Conservation (phyloP, 2,329 filamentous ascomycete genomes). For the Alternaria triticimaculans region DNA sequence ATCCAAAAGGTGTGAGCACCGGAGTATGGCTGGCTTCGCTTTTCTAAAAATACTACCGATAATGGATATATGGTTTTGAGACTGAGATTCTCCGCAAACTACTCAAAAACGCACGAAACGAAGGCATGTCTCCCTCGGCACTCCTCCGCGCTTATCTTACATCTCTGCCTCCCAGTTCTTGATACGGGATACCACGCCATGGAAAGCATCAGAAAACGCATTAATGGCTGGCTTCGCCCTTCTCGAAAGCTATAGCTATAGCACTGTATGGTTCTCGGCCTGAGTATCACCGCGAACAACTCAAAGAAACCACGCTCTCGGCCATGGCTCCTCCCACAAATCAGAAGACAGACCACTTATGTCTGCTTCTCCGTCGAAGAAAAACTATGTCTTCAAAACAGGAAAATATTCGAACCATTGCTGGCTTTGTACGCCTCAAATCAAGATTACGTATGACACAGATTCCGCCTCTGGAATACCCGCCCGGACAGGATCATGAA, state of each 20-base stretch:
- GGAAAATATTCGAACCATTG: neutral
- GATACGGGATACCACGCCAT: too few relatives aligned
- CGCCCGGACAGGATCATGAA: rapidly evolving
- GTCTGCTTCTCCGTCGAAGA: neutral
- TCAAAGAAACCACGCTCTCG: too few relatives aligned
- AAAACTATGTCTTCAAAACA: neutral
- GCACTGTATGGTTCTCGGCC: too few relatives aligned
- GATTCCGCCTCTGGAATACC: neutral
- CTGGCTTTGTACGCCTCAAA: neutral
- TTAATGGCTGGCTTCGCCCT: too few relatives aligned
- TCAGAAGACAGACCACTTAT: rapidly evolving
- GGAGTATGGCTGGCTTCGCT: neutral
- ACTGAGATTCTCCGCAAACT: neutral
- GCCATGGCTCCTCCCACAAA: too few relatives aligned
- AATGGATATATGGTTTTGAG: too few relatives aligned
- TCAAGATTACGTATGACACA: neutral
- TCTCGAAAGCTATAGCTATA: too few relatives aligned
- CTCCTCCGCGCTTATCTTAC: too few relatives aligned
- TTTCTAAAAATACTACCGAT: neutral
- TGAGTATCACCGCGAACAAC: too few relatives aligned
- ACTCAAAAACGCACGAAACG: neutral
- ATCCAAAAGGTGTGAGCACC: neutral
- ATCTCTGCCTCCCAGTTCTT: too few relatives aligned
- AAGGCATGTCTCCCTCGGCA: too few relatives aligned
- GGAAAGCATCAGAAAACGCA: too few relatives aligned